Base-by-base conservation (phyloP, 148 eudicot genomes). In the Spergularia bocconei region DNA sequence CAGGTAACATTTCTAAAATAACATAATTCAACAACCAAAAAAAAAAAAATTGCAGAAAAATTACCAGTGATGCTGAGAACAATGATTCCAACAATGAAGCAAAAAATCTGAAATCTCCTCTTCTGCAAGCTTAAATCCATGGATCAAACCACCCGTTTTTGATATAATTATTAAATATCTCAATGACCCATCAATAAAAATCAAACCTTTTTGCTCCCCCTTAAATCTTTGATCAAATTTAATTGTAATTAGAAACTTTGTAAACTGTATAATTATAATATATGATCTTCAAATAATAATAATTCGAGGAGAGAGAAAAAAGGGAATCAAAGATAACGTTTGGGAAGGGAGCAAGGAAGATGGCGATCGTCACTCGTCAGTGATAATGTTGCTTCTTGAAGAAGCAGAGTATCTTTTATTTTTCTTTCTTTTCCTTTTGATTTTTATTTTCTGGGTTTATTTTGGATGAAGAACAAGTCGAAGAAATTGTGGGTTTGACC, bases 41-140 rank as follows among this genome's bases (percentile, higher is more conserved):
- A n/a, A n/a, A 39, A 47, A 63, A n/a, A 5, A 44, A 21, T 5
- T 16, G 44, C 11, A 10, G 7, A 11, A 51, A 15, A 23, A 15
- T 44, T 82, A 89, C 97, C 94, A 29, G 84, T 77, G 77, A 91
- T 82, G 56, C 90, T 81, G 81, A 91, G 93, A 71, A 65, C 77
- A 63, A 88, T 77, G 44, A 87, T 48, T 15, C 83, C 97, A 74
- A 78, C 80, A 62, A 88, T 39, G 74, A 82, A 83, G 71, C 80
- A 4, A 10, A 91, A 36, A 60, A 85, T 53, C 48, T 82, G 87
- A 74, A 85, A 58, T 71, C 86, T 85, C 75, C 80, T 89, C 83
- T 85, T 89, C 77, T 84, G 72, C 59, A 87, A 72, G 72, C 62
- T 76, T 47, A 87, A 51, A 82, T 85, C 86, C 85, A 85, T 85